Base-by-base conservation (phyloP, 2,329 filamentous ascomycete genomes). In the Claviceps monticola region DNA sequence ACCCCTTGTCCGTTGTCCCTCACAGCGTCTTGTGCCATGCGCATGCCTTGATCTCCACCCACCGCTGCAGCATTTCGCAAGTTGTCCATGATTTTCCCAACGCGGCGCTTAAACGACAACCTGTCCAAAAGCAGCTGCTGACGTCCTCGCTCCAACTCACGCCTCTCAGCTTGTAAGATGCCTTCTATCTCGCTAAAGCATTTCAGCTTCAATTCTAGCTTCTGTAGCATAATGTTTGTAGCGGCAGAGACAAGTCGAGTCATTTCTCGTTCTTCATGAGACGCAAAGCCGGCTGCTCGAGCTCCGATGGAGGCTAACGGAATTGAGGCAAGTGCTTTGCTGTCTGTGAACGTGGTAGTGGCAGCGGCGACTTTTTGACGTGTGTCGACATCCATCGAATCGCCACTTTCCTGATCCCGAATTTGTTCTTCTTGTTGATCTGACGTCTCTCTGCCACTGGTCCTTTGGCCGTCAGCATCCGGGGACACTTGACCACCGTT, bases 151-250 rank as follows among this genome's bases (percentile, higher is more conserved):
- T 98, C 93, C 21, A 98, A 76, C 68, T 98, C 93, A 54, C 90
- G 81, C 54, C 91, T 84, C 71, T 98, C 93, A 5, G 90, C 88
- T 60, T 94, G 86, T 49, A 98, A 75, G 45, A 96, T 84, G 17
- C 86, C 79, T 69, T 98, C 93, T 78, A 98, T 90, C 67, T 98
- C 93, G 61, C 87, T 85, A 69, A 98, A 98, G 66, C 97, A 95
- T 62, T 88, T 84, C 54, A 98, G 77, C 71, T 98, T 98, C 60
- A 97, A 74, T 69, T 97, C 89, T 56, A 97, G 82, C 70, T 98
- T 98, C 64, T 95, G 85, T 37, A 97, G 74, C n/a, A 88, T 91
- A 13, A 95, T 77, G 64, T 98, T 98, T 50, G 95, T 88, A 0
- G 89, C 88, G 5, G 89, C 86, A 2, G 89, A 91, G 9, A 98